phyloP scores from a whole-genome alignment of 768 basidiomycete species.

The Collybia mongolica region DNA sequence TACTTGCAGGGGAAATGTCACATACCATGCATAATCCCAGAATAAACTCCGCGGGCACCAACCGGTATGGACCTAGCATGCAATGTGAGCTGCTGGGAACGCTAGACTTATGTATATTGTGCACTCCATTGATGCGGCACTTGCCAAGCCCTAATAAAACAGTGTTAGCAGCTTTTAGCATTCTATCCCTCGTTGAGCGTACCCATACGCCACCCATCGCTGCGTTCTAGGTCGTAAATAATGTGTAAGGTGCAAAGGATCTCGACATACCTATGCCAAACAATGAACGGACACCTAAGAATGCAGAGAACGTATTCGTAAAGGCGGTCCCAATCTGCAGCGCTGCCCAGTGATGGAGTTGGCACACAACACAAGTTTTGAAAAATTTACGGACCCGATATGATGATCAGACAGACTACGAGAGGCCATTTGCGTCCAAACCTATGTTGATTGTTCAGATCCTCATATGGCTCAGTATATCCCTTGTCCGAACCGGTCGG shows the following conservation, averaged over 20 bases:
- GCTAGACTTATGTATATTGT: neutral
- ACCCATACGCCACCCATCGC: no score
- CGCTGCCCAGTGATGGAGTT: conserved; percentile 31
- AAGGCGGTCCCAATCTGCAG: conserved; percentile 63
- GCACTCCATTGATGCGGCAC: conserved; percentile 16
- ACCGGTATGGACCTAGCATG: conserved; percentile 12
- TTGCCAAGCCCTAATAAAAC: conserved; percentile 12
- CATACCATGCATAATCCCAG: conserved; percentile 14
- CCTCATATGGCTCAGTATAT: neutral
- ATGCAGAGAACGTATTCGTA: conserved; percentile 50
- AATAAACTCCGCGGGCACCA: conserved; percentile 12
- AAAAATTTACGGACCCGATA: conserved; percentile 2
- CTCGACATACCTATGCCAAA: conserved; percentile 42
- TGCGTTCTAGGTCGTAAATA: no score
- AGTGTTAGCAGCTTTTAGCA: neutral
- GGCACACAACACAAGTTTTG: neutral
- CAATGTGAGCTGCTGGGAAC: neutral
- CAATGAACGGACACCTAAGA: conserved; percentile 60
- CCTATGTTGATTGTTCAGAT: neutral
- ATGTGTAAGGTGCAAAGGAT: neutral
- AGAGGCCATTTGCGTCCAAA: conserved; percentile 14
- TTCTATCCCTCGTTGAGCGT: no score
- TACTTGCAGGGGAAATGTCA: neutral
- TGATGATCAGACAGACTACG: conserved; percentile 7
- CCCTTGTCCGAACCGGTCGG: conserved; percentile 15